phyloP scores from a whole-genome alignment of 306 rosid genomes.

The Oxytropis ochrocephala region DNA sequence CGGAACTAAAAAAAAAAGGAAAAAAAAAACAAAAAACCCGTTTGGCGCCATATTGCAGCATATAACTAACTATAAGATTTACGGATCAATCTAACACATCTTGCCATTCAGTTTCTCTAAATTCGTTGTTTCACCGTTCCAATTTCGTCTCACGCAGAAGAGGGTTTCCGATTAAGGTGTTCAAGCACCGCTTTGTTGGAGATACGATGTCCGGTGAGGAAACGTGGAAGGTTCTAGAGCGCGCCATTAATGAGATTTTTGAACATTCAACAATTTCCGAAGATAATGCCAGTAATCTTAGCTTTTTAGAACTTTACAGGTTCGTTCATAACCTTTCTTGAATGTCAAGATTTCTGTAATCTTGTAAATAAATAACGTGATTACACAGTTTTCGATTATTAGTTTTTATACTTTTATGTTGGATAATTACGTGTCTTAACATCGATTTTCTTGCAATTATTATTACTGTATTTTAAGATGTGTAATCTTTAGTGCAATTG shows the following conservation, averaged over 20 bases:
- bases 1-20: no score
- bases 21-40: no score
- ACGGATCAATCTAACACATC: no score
- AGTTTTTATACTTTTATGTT: not conserved
- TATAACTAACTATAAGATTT: no score
- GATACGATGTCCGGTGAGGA: slow-evolving; percentile 51
- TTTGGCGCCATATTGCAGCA: no score
- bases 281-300: slow-evolving; percentile 43
- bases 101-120: not conserved
- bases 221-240: slow-evolving; percentile 47
- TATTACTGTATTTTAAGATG: not conserved
- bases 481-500: not conserved
- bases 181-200: slow-evolving; percentile 36
- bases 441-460: not conserved
- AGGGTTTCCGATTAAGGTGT: slow-evolving; percentile 35
- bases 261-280: no score
- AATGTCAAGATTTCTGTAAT: no score
- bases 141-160: slow-evolving; percentile 4
- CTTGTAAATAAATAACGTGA: not conserved
- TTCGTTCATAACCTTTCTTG: no score
- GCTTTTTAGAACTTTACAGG: slow-evolving; percentile 50
- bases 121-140: not conserved
- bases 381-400: not conserved
- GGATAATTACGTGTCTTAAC: not conserved
- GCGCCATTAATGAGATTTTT: slow-evolving; percentile 47